Evolutionary conservation across 208 protist species (phyloP).

Genomic region (Trypanosoma lewisi): DNA sequence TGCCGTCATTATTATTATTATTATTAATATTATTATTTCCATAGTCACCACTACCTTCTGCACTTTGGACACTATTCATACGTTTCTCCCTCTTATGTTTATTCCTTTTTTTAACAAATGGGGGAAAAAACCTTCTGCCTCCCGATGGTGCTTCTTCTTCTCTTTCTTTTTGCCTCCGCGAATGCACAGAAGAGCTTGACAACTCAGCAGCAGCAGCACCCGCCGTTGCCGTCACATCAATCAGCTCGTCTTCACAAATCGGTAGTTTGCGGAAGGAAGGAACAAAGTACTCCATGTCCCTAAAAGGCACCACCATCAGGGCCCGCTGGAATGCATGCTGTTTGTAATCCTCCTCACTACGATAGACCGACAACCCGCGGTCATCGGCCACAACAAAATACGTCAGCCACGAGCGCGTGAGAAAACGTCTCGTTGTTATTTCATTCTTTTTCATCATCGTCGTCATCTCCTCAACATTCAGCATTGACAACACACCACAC

Average conservation of each 20-base stretch:
- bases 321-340: slow-evolving; percentile 33
- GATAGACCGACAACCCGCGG: slow-evolving; percentile 31
- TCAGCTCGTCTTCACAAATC: neutral
- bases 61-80: neutral
- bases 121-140: neutral
- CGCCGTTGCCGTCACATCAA: neutral
- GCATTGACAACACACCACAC: slow-evolving; percentile 17
- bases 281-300: slow-evolving; percentile 40
- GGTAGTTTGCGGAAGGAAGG: slow-evolving; percentile 27
- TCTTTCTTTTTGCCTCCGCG: neutral
- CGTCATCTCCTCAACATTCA: slow-evolving; percentile 14
- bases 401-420: slow-evolving; percentile 23
- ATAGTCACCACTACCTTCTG: neutral
- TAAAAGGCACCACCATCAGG: slow-evolving; percentile 37
- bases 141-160: too few relatives aligned
- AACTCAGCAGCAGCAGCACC: too few relatives aligned
- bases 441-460: too few relatives aligned
- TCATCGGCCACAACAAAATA: slow-evolving; percentile 55
- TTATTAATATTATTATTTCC: neutral
- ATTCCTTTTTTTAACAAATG: neutral
- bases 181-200: too few relatives aligned
- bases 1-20: neutral
- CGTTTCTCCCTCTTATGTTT: neutral
- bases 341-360: slow-evolving; percentile 36
- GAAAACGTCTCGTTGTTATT: slow-evolving; percentile 1